These are phyloP conservation scores for Emiliania huxleyi DNA, from an alignment of 78 protist genomes.

Conservation along the genomic window DNA sequence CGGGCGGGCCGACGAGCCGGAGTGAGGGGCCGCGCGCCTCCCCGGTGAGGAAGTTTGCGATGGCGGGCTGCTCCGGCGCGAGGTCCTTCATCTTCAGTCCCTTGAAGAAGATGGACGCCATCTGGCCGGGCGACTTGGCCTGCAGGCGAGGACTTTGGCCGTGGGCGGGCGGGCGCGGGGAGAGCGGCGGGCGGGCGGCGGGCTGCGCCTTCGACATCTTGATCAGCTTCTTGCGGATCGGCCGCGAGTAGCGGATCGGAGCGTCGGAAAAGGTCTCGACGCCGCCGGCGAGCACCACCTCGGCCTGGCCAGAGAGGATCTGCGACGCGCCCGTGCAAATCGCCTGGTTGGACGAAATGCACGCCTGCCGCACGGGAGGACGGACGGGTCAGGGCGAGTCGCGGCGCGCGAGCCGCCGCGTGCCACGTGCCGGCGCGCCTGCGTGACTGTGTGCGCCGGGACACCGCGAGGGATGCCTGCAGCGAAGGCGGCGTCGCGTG, in stretches of 20 bases:
- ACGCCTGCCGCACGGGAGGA: too few species aligned
- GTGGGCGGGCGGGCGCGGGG: too few species aligned
- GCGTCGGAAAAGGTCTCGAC: slow-evolving; percentile 64
- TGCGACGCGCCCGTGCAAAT: background rate
- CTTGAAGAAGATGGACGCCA: background rate
- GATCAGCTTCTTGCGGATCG: slow-evolving; percentile 42
- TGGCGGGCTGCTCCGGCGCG: slow-evolving; percentile 61
- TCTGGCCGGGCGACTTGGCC: background rate
- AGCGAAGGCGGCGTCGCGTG: slow-evolving; percentile 55
- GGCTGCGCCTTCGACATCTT: background rate
- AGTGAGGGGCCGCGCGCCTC: slow-evolving; percentile 49
- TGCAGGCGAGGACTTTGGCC: too few species aligned
- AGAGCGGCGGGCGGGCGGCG: too few species aligned
- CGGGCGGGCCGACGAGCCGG: background rate
- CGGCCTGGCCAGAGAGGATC: background rate
- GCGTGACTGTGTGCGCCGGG: slow-evolving; percentile 69
- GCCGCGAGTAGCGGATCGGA: slow-evolving; percentile 41
- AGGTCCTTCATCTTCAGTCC: slow-evolving; percentile 25
- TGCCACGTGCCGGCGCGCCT: too few species aligned
- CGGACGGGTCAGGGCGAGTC: too few species aligned
- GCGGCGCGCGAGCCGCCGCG: too few species aligned
- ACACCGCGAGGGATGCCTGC: slow-evolving; percentile 54
- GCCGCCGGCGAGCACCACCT: slow-evolving; percentile 44
- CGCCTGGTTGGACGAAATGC: slow-evolving; percentile 60
- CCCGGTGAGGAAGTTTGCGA: slow-evolving; percentile 65